Percentiles rank a stretch among this genome's conserved stretches.
phyloP scores from a whole-genome alignment of 345 rosid genomes.

The Euphorbia peplus region DNA sequence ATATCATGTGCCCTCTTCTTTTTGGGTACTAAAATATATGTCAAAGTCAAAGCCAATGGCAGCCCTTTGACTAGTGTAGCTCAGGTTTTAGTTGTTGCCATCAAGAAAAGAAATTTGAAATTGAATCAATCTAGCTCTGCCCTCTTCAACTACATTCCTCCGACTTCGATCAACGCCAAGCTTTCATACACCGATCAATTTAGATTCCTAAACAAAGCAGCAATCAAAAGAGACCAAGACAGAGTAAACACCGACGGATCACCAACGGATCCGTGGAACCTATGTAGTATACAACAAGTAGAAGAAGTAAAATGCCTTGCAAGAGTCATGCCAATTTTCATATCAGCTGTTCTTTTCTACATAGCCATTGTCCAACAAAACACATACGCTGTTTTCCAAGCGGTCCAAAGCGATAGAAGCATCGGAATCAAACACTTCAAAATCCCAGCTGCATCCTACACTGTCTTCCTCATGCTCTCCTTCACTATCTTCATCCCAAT shows the following conservation, averaged over 20 bases:
- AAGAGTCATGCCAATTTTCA: conserved; percentile 49
- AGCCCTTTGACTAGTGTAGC: conserved; percentile 21
- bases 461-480: conserved; percentile 44
- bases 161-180: conserved; percentile 38
- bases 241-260: conserved; percentile 44
- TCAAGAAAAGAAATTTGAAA: conserved; percentile 24
- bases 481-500: conserved; percentile 38
- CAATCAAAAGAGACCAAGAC: conserved; percentile 34
- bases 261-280: conserved; percentile 43
- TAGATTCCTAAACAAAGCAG: conserved; percentile 52
- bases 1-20: conserved; percentile 18
- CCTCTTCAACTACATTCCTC: conserved; percentile 33
- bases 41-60: conserved; percentile 25
- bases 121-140: conserved; percentile 35
- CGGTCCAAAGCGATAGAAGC: conserved; percentile 37
- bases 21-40: conserved; percentile 21
- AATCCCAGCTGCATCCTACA: conserved; percentile 46
- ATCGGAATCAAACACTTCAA: conserved; percentile 34
- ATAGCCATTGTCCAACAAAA: conserved; percentile 37
- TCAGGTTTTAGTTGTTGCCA: conserved; percentile 20
- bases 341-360: conserved; percentile 29
- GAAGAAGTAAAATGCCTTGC: conserved; percentile 52
- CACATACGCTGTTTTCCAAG: conserved; percentile 50
- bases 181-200: conserved; percentile 48
- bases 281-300: conserved; percentile 53